Percentiles rank a stretch among this genome's conserved stretches.
Conservation (phyloP, 805 yeast genomes). For the Metschnikowia peoriensis region DNA sequence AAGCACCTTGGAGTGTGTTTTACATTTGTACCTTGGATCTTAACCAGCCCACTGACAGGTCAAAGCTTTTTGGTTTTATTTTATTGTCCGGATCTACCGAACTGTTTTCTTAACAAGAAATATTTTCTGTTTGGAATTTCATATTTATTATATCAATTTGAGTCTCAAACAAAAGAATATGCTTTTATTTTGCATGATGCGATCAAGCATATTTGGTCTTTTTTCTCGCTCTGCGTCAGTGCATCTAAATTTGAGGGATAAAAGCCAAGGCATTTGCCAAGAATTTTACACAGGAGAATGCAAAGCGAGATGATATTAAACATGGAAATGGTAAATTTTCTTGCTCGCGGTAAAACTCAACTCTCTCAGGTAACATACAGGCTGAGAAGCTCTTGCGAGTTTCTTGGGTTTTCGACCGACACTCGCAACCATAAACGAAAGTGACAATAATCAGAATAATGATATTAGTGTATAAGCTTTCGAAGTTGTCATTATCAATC, state of each 20-base stretch:
- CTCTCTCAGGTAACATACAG: background rate
- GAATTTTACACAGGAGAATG: background rate
- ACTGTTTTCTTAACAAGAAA: background rate
- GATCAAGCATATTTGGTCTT: background rate
- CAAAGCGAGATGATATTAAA: background rate
- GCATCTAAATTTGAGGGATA: background rate
- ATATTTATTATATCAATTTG: background rate
- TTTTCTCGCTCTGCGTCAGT: background rate
- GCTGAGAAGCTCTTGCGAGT: background rate
- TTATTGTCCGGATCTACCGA: background rate
- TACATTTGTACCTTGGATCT: background rate
- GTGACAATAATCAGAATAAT: background rate
- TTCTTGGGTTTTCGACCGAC: background rate
- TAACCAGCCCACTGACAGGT: background rate
- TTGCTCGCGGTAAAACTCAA: conserved; percentile 6
- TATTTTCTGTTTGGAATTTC: background rate
- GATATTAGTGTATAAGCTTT: background rate
- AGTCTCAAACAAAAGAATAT: background rate
- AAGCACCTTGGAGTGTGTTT: too few species aligned
- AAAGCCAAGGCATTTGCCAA: conserved; percentile 2
- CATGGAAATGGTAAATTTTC: background rate
- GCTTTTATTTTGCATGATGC: background rate
- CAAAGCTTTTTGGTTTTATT: background rate
- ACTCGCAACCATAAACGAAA: background rate
- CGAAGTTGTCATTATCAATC: background rate